Base-by-base conservation (phyloP, 192 early-diverging fungal species). In the Coemansia furcata region DNA sequence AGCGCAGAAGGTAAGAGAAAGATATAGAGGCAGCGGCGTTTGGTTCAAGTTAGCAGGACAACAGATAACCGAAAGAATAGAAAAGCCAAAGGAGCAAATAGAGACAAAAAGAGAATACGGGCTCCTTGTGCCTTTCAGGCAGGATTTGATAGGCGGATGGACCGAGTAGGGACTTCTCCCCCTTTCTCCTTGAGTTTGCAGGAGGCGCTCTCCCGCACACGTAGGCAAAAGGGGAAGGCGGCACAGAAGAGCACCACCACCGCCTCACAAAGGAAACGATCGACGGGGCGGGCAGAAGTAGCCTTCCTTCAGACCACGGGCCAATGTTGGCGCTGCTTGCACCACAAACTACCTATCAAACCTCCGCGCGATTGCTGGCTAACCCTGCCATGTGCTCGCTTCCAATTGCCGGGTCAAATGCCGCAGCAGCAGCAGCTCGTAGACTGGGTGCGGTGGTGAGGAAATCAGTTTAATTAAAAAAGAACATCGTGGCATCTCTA, bases 221-320 rank as follows among this genome's bases (percentile, higher is more conserved):
- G 44, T 30, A 30, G 54, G 54, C 43, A 43, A 26, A 63, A 49
- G 43, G 32, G 29, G 3, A 29, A 21, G 26, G 39, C 23, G 14
- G 54, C 30, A 35, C 54, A 35, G 14, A 57, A 59, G 29, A 60
- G 23, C 23, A 23, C 8, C 29, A 35, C 10, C 55, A n/a, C 55
- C 29, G 29, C 36, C 35, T 60, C 58, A 54, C 47, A 58, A 66
- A 66, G 43, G 5, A 49, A 37, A 40, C 65, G 65, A 66, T 66
- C 65, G 65, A 29, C 65, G 36, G 46, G 8, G 15, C 36, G 19
- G 7, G n/a, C 21, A 38, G 29, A 57, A 35, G 29, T n/a, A 35
- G 47, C 19, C 8, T 15, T 50, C 58, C 35, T 21, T 35, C 35
- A 33, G 58, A 60, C 58, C 58, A 36, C 36, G 58, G 58, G 33